Conservation (phyloP, 306 rosid genomes). For the Quercus gilva region DNA sequence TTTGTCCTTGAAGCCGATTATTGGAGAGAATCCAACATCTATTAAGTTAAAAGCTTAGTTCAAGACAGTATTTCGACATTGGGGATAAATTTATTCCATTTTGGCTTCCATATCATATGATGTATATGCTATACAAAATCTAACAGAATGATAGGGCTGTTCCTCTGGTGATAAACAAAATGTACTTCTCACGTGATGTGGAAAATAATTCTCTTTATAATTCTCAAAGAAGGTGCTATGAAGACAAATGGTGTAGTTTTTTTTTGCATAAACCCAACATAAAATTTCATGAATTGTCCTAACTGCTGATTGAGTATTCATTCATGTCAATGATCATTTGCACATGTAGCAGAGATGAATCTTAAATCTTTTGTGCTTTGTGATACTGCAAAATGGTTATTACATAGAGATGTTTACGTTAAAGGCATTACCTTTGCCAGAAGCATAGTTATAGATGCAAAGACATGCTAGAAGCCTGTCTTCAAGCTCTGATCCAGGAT, state of each 20-base stretch:
- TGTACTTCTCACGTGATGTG: not conserved
- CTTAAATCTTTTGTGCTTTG: not conserved
- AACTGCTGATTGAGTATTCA: not conserved
- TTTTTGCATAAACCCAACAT: not conserved
- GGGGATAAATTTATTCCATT: not conserved
- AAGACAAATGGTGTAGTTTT: not conserved
- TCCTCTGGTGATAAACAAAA: not conserved
- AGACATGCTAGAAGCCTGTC: constrained; percentile 76
- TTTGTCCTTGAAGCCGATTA: not conserved
- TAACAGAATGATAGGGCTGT: not conserved
- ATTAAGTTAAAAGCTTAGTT: not conserved
- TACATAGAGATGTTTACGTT: not conserved
- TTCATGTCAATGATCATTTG: not conserved
- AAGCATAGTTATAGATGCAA: constrained; percentile 66
- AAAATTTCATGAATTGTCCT: not conserved
- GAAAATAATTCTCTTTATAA: not conserved
- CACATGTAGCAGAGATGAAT: not conserved
- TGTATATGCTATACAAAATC: not conserved
- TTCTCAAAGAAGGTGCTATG: not conserved
- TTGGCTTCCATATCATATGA: not conserved
- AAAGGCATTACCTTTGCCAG: constrained; percentile 64
- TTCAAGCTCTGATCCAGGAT: constrained; percentile 74
- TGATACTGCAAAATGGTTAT: constrained; percentile 8
- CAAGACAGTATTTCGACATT: no score
- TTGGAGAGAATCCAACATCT: not conserved